Base-by-base conservation (phyloP, 192 early-diverging fungal genomes). In the Backusella luteola region DNA sequence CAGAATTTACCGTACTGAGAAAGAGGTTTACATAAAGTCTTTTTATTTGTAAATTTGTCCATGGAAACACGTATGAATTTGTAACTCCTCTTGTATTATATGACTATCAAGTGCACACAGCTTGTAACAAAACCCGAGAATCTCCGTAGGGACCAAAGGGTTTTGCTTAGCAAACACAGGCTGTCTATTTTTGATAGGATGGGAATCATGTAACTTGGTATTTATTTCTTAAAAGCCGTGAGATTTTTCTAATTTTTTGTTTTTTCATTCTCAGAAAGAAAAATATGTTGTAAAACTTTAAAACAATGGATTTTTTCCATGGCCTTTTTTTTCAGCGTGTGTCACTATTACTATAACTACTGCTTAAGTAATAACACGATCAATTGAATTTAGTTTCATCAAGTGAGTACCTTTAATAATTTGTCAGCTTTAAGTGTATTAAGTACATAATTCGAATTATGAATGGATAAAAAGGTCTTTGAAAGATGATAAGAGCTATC, bases 111-210 rank as follows among this genome's bases (percentile, higher is more conserved):
- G 52, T 56, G 52, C 8, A 17, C 42, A 44, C 42, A 44, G 42
- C 42, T 17, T 44, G 15, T 56, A 23, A 2, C n/a, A 56, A 56
- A 56, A 56, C 53, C 53, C 53, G 53, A 56, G 7, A 63, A 63
- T 63, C 56, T 63, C 56, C 56, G 56, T 63, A 63, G 56, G 56
- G 56, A 63, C 56, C 56, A 63, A 63, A n/a, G 56, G 56, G 56
- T 63, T n/a, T n/a, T 63, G 56, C 56, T 63, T 63, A 63, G 56
- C 56, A 63, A 63, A 63, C 56, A 63, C 56, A 63, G 56, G 15
- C 6, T 63, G 56, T 63, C 56, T 63, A 29, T 63, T 63, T 63
- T 63, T 63, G 56, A 63, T 63, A 63, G 56, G 56, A 63, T 63
- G 56, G 56, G 56, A 63, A 63, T 11, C 56, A 63, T 29, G 56